Base-by-base conservation (phyloP, 352 stramenopile genomes). In the Phytophthora multivora region DNA sequence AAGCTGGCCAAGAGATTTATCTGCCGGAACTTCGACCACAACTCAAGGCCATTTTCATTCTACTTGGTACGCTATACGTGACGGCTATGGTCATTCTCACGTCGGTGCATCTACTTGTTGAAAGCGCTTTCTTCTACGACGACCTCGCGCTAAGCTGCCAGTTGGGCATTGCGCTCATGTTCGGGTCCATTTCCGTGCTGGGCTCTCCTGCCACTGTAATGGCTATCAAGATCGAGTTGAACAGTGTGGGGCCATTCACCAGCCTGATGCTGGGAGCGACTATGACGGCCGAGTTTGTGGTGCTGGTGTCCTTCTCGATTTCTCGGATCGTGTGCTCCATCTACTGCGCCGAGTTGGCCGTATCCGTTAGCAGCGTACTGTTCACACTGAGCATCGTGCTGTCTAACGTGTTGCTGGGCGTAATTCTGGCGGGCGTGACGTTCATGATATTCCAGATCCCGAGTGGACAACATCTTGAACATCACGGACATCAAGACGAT, bases 141-240 rank as follows among this genome's bases (percentile, higher is more conserved):
- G 42, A 64, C 18, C 66, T 89, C 31, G 65, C 47, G 4, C 21
- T 64, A 5, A 67, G 42, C 16, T 89, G 80, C 42, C 71, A 88
- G 38, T 63, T 90, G 52, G 75, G 77, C 1, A 87, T 90, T 51
- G 77, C 75, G 1, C 73, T 89, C 62, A 80, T 89, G 72, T 89
- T 89, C 31, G 80, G 66, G 26, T 89, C 80, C 28, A 89, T 87
- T 39, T 82, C 75, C 12, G 80, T 89, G 12, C 58, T 88, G 13
- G 78, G 71, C 4, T 89, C 80, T n/a, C 80, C 80, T 0, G 80
- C 77, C n/a, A 89, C 80, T 18, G 76, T 86, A 45, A 88, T 89
- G 78, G 80, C 80, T 39, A 89, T 89, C 67, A 88, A 89, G 66
- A 89, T 88, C 49, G 80, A 89, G 53, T 67, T 89, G 50, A 86